Conservation (phyloP, 371 early-diverging fungal species). For the Sporodiniella umbellata region DNA sequence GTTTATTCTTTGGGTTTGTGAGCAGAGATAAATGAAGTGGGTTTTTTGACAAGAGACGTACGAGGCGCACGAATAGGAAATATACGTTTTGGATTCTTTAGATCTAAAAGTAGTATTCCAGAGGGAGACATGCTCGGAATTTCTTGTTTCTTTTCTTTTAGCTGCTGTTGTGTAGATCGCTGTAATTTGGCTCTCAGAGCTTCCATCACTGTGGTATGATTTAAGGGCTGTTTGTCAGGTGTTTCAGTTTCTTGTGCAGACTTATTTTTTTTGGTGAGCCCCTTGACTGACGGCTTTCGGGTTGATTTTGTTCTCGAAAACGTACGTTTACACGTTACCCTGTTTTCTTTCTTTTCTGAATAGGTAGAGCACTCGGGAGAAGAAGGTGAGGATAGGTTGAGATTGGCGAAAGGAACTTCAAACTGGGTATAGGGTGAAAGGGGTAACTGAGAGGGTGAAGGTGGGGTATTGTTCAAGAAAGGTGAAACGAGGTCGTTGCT, state of each 20-base stretch:
- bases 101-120: constrained; percentile 39
- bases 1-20: constrained; percentile 24
- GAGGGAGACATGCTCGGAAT: constrained; percentile 37
- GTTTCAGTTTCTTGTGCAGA: constrained; percentile 2
- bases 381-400: constrained; percentile 34
- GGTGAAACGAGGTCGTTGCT: constrained; percentile 15
- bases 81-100: constrained; percentile 36
- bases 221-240: constrained; percentile 8
- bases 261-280: constrained; percentile 26
- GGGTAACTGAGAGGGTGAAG: constrained; percentile 35
- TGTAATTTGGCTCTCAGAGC: constrained; percentile 33
- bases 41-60: constrained; percentile 34
- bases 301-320: constrained; percentile 37
- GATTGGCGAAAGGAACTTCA: constrained; percentile 41
- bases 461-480: constrained; percentile 25
- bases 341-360: constrained; percentile 4
- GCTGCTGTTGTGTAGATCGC: constrained; percentile 24
- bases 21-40: constrained; percentile 39
- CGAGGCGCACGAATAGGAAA: constrained; percentile 29
- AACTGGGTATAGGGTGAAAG: constrained; percentile 32
- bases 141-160: constrained; percentile 22
- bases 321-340: constrained; percentile 25
- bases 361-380: constrained; percentile 21
- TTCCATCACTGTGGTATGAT: constrained; percentile 35
- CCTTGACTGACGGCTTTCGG: constrained; percentile 24